Percentiles rank a stretch among this genome's conserved stretches.
Evolutionary conservation across 345 rosid genomes (phyloP).

Genomic region (Euclidium syriacum): DNA sequence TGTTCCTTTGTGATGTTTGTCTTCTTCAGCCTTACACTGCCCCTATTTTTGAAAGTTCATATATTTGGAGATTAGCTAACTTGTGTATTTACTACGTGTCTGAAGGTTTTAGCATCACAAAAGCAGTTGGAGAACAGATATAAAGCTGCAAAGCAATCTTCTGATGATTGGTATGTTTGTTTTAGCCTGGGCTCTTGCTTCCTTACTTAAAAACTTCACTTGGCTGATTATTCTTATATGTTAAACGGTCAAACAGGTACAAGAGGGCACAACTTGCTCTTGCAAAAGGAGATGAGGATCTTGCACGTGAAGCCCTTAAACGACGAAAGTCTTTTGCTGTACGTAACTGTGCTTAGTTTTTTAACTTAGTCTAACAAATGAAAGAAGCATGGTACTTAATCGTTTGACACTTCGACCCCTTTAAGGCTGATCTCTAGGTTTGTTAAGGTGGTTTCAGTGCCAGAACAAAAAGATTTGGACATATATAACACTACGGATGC

Average conservation of each 20-base stretch:
- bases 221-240: slow-evolving; percentile 4
- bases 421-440: background rate
- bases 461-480: background rate
- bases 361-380: background rate
- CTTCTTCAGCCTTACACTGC: background rate
- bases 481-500: background rate
- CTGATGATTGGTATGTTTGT: slow-evolving; percentile 60
- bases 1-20: slow-evolving; percentile 2
- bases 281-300: slow-evolving; percentile 69
- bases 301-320: slow-evolving; percentile 80
- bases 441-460: background rate
- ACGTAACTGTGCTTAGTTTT: slow-evolving; percentile 24
- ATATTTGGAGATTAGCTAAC: slow-evolving; percentile 6
- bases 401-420: background rate
- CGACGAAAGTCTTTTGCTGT: slow-evolving; percentile 65
- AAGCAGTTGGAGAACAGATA: slow-evolving; percentile 69
- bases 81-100: background rate
- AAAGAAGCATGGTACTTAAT: background rate
- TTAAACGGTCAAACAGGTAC: slow-evolving; percentile 42
- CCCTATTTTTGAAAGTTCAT: background rate
- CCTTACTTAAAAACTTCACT: background rate
- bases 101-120: slow-evolving; percentile 73
- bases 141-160: slow-evolving; percentile 59
- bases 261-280: slow-evolving; percentile 75
- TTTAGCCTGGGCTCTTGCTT: background rate